Conservation (phyloP, 139 green algal genomes). For the Micromonas pusilla region DNA sequence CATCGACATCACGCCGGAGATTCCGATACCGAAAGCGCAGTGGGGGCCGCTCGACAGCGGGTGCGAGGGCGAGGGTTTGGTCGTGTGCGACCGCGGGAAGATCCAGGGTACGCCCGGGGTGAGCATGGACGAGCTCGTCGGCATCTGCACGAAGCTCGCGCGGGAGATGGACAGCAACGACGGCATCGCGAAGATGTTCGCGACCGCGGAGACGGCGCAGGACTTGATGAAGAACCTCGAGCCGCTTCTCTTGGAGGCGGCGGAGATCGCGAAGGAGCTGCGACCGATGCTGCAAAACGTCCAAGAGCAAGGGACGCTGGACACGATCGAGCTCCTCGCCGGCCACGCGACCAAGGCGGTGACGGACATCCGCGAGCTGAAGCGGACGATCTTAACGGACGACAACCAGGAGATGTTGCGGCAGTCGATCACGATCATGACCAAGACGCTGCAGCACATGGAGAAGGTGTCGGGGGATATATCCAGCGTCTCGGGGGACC, state of each 20-base stretch:
- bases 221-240: constrained; percentile 55
- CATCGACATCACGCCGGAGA: constrained; percentile 91
- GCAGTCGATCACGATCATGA: constrained; percentile 19
- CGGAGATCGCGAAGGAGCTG: constrained; percentile 37
- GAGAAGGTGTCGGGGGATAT: constrained; percentile 30
- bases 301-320: constrained; percentile 29
- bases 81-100: constrained; percentile 80
- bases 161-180: constrained; percentile 73
- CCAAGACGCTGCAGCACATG: constrained; percentile 31
- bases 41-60: constrained; percentile 60
- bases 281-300: constrained; percentile 41
- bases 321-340: constrained; percentile 16
- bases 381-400: constrained; percentile 18
- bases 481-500: constrained; percentile 27
- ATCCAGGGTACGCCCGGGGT: constrained; percentile 81
- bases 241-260: constrained; percentile 58
- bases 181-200: constrained; percentile 70
- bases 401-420: constrained; percentile 15
- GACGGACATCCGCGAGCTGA: constrained; percentile 4
- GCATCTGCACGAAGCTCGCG: constrained; percentile 84
- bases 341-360: constrained; percentile 7
- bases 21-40: constrained; percentile 63
- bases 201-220: constrained; percentile 63
- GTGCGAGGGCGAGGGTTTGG: constrained; percentile 75
- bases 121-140: constrained; percentile 93